phyloP scores from a whole-genome alignment of 495 filamentous ascomycete species.

The Glutinoglossum americanum region DNA sequence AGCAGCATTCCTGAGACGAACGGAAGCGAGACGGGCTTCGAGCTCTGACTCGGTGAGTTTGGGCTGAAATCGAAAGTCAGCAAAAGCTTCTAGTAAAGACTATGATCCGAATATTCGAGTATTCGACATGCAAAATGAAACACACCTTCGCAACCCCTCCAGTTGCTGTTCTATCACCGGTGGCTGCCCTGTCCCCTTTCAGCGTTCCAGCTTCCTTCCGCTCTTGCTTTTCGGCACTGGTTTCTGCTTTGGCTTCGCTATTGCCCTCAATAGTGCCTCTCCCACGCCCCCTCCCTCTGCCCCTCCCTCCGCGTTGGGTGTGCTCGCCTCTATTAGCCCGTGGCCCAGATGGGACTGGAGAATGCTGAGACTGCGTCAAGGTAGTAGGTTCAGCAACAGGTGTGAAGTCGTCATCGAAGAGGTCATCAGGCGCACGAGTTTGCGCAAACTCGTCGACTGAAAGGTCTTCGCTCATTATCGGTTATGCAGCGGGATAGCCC shows the following conservation, averaged over 20 bases:
- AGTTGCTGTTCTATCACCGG: slow-evolving; percentile 46
- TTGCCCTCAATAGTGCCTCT: background rate
- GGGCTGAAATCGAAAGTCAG: slow-evolving; percentile 17
- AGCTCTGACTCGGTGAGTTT: slow-evolving; percentile 53
- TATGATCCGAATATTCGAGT: too few species aligned
- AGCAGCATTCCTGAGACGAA: slow-evolving; percentile 33
- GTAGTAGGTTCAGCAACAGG: slow-evolving; percentile 27
- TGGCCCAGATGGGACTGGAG: slow-evolving; percentile 10
- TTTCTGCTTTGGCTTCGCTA: background rate
- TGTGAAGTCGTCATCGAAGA: slow-evolving; percentile 54
- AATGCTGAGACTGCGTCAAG: background rate
- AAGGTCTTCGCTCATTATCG: background rate
- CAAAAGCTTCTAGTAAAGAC: too few species aligned
- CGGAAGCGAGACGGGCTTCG: slow-evolving; percentile 33
- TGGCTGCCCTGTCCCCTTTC: slow-evolving; percentile 25
- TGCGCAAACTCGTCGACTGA: slow-evolving; percentile 34
- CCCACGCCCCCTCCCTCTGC: slow-evolving; percentile 10
- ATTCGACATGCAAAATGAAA: background rate
- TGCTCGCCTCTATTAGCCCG: slow-evolving; percentile 19
- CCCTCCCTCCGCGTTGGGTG: slow-evolving; percentile 14
- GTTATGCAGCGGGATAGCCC: background rate
- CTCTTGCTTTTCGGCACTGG: background rate
- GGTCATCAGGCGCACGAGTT: slow-evolving; percentile 40
- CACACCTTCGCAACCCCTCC: slow-evolving; percentile 33
- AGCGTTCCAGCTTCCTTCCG: background rate